Evolutionary conservation across 2,329 filamentous ascomycete genomes (phyloP).

Genomic region (Orbilia oligospora): DNA sequence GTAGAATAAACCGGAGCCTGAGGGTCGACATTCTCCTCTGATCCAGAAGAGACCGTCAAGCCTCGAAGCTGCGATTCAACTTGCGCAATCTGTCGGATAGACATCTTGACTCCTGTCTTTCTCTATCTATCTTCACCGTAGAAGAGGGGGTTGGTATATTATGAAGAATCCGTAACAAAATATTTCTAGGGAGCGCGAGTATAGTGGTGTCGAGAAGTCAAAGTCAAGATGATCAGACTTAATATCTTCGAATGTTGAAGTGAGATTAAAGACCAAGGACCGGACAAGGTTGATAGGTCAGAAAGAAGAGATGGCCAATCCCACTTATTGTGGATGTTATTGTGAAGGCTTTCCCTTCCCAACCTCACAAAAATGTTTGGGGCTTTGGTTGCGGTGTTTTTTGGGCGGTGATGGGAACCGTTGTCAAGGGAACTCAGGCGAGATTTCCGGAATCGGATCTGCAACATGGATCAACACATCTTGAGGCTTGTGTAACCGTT

Average conservation of each 20-base stretch:
- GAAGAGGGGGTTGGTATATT: neutral
- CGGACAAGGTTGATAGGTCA: neutral
- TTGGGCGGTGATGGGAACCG: neutral
- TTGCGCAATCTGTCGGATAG: constrained; percentile 62
- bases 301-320: neutral
- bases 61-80: constrained; percentile 62
- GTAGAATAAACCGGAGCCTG: constrained; percentile 52
- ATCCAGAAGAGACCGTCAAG: constrained; percentile 59
- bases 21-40: constrained; percentile 63
- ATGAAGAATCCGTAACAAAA: neutral
- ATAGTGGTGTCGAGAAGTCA: neutral
- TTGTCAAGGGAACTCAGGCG: neutral
- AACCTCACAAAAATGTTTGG: constrained; percentile 2
- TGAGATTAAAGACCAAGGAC: neutral
- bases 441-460: neutral
- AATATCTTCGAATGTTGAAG: neutral
- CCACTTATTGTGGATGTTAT: neutral
- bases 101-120: constrained; percentile 58
- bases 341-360: neutral
- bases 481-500: constrained; percentile 1
- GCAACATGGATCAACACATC: constrained; percentile 19
- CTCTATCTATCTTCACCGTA: neutral
- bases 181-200: neutral
- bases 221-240: constrained; percentile 6
- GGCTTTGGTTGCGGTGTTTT: constrained; percentile 17